Evolutionary conservation across 176 grass and related monocot genomes (phyloP), one percentile per base, ranked within the genome.

Genomic region (Triticum monococcum): DNA sequence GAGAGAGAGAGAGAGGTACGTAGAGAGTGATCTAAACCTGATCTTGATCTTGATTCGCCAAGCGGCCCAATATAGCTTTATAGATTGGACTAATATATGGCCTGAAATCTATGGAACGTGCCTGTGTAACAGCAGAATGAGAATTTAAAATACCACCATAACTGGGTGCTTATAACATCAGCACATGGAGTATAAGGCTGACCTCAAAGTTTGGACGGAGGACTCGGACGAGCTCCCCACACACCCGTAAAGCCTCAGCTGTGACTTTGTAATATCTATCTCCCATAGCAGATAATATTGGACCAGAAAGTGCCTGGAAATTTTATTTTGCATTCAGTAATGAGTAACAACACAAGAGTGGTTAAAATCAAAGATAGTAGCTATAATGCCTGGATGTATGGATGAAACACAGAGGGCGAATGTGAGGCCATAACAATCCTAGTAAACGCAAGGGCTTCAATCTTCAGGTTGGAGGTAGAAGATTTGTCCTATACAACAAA

Each of bases 11-110:
- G 45, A 72, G 23, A 38, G 23, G 3, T 45, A 74, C 8, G 23
- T 46, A 18, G 41, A 50, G 18, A 38, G 45, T 30, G 72, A 13
- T 75, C 81, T 72, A 64, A 86, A 99, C 97, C 97, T 99, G 97
- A 92, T 99, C 97, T 88, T 99, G 97, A 91, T 99, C 97, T 87
- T 99, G 97, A 99, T 99, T 99, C 79, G 94, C 94, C 72, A 99
- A 88, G 59, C 97, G 97, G 17, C 92, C 88, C 68, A 99, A 77
- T 77, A 99, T 99, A 66, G 94, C 92, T 36, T 94, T 94, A 87
- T 99, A 99, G 83, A 99, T 94, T 40, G 92, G 85, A 73, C 85
- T 69, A 72, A 94, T 83, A 72, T 99, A 96, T 31, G 90, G 89
- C 73, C 85, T 89, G 82, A 93, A 96, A 89, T 99, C 92, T 28